Conservation (phyloP, 768 basidiomycete genomes). For the Cystobasidium tubakii region DNA sequence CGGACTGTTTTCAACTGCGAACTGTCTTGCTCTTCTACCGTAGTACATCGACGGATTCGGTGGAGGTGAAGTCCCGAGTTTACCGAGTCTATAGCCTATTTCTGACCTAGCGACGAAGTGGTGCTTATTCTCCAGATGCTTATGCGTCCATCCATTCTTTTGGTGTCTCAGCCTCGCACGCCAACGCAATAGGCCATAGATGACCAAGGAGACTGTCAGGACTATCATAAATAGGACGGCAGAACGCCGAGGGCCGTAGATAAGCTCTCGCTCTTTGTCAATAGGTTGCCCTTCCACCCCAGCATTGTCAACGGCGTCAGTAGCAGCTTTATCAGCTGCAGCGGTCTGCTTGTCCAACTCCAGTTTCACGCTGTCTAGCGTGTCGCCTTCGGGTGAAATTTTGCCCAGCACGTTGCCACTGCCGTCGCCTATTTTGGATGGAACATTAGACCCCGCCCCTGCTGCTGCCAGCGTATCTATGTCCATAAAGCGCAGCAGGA, state of each 20-base stretch:
- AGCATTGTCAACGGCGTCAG: constrained; percentile 12
- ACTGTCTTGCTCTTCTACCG: neutral
- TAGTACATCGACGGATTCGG: neutral
- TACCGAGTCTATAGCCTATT: neutral
- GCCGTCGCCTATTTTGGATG: constrained; percentile 68
- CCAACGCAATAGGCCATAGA: constrained; percentile 29
- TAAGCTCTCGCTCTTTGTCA: constrained; percentile 43
- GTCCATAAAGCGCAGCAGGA: constrained; percentile 96
- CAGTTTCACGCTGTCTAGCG: constrained; percentile 13
- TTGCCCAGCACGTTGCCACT: constrained; percentile 51
- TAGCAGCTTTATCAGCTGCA: constrained; percentile 5
- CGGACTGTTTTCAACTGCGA: neutral
- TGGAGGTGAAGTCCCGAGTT: neutral
- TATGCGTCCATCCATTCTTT: neutral
- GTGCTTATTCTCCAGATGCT: neutral
- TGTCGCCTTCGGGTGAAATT: constrained; percentile 43
- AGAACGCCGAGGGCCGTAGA: constrained; percentile 44
- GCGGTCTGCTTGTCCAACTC: constrained; percentile 24
- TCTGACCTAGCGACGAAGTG: neutral
- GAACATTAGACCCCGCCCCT: constrained; percentile 72
- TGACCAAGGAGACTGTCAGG: constrained; percentile 15
- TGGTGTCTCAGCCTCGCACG: constrained; percentile 6
- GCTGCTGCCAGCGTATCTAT: constrained; percentile 75
- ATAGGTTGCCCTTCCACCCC: constrained; percentile 35
- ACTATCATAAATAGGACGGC: constrained; percentile 43